Percentiles rank a stretch among this genome's conserved stretches.
phyloP scores from a whole-genome alignment of 2,329 filamentous ascomycete species.

The Diaporthe amygdali region DNA sequence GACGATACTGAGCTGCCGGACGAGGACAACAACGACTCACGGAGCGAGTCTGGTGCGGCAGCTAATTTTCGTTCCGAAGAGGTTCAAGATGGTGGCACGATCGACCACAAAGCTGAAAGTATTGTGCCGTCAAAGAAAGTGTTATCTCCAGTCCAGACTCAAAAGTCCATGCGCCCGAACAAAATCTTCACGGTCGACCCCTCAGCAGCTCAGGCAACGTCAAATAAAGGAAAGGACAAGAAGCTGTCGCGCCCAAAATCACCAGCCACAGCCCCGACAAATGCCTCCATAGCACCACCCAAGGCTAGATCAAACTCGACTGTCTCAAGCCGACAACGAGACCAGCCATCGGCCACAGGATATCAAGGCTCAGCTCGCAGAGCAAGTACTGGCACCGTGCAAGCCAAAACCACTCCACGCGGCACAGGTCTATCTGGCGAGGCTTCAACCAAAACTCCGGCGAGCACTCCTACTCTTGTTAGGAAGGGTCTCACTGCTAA shows the following conservation, averaged over 20 bases:
- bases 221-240: neutral
- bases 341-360: slow-evolving; percentile 29
- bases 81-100: slow-evolving; percentile 15
- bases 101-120: slow-evolving; percentile 6
- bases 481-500: slow-evolving; percentile 29
- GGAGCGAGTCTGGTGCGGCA: neutral
- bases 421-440: neutral
- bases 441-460: neutral
- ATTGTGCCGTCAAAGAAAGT: neutral
- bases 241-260: neutral
- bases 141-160: neutral
- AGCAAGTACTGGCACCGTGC: neutral
- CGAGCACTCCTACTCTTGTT: neutral
- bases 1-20: neutral
- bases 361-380: slow-evolving; percentile 43
- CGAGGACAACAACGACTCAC: neutral
- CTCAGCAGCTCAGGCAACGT: slow-evolving; percentile 34
- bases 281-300: neutral
- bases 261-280: neutral
- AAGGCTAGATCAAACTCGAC: neutral
- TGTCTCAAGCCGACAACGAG: neutral
- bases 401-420: slow-evolving; percentile 17
- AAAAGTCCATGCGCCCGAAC: neutral
- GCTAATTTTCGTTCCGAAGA: slow-evolving; percentile 13
- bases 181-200: slow-evolving; percentile 44